Evolutionary conservation across 2,329 filamentous ascomycete genomes (phyloP), one percentile per base, ranked within the genome.

Genomic region (Apiospora arundinis): DNA sequence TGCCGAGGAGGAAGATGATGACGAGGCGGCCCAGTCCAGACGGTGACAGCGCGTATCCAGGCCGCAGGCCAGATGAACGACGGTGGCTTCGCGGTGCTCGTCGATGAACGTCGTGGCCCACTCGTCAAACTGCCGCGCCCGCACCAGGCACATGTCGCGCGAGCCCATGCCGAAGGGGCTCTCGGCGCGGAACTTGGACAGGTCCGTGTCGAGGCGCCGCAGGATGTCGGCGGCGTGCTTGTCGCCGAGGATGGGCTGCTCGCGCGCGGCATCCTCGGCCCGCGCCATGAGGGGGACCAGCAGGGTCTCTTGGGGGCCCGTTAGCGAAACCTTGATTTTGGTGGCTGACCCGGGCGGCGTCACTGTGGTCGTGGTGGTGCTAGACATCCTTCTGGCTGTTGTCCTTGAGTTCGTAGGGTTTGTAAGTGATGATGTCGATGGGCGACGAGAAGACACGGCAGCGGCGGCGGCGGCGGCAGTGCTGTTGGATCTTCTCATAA

Each of bases 21-120:
- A 12, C 2, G 48, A 37, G 6, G 52, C 32, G 23, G 73, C 74
- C 67, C 75, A 74, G 11, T 74, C 69, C 63, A 81, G 45, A 16
- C 79, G 73, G 70, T 77, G 75, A 12, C 74, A 76, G 40, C 80
- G 77, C 44, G 75, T 75, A 76, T 79, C 52, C 21, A 67, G 16
- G 44, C 48, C 52, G 77, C 79, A 72, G 77, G 81, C 49, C 75
- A 72, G 52, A 79, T 69, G 67, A 32, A 69, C 46, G 46, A 69
- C 67, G 67, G 67, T 69, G 28, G 75, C 75, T 9, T 73, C 69
- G 1, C 73, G 72, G 56, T 80, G 73, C 16, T 65, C 56, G 0
- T 70, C 68, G 8, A 81, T 72, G 44, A 81, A 81, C 11, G 73
- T 75, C 7, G 72, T 25, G 1, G 76, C 72, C 77, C 76, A 79